These are phyloP conservation scores for Clitopilus hobsonii DNA, from an alignment of 768 basidiomycete species.

Conservation along the genomic window DNA sequence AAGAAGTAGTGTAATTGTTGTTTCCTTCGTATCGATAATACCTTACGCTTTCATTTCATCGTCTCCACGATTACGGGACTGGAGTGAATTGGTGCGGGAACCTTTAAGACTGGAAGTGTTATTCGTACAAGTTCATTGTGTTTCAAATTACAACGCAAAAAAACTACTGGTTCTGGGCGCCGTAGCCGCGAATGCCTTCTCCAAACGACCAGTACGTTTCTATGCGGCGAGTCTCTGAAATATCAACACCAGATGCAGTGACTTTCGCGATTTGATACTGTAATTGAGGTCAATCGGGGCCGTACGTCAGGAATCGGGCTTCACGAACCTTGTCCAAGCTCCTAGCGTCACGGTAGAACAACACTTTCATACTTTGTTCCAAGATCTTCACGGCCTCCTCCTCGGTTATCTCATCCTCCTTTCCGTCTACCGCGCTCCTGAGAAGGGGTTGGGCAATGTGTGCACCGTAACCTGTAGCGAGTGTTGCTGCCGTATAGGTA, in stretches of 20 bases:
- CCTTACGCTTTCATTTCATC: too few relatives aligned
- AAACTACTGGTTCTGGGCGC: constrained; percentile 81
- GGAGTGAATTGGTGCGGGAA: too few relatives aligned
- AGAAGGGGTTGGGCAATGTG: constrained; percentile 93
- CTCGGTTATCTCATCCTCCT: constrained; percentile 68
- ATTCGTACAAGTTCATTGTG: too few relatives aligned
- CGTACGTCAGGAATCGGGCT: neutral
- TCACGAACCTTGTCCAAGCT: constrained; percentile 85
- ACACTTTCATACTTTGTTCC: constrained; percentile 83
- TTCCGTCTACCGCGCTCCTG: constrained; percentile 84
- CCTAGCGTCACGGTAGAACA: constrained; percentile 95
- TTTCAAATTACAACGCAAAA: too few relatives aligned
- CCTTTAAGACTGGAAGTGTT: too few relatives aligned
- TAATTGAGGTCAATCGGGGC: neutral
- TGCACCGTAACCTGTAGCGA: constrained; percentile 93
- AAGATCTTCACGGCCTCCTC: constrained; percentile 77
- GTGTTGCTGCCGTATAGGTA: constrained; percentile 87
- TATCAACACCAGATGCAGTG: constrained; percentile 66
- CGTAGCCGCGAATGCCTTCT: constrained; percentile 88
- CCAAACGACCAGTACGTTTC: constrained; percentile 91
- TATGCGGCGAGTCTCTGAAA: constrained; percentile 73
- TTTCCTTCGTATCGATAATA: neutral
- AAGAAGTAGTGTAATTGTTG: constrained; percentile 20
- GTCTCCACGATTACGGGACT: too few relatives aligned
- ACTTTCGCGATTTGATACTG: constrained; percentile 96